Conservation (phyloP, 1,139 yeast species). For the Wickerhamiella infanticola region DNA sequence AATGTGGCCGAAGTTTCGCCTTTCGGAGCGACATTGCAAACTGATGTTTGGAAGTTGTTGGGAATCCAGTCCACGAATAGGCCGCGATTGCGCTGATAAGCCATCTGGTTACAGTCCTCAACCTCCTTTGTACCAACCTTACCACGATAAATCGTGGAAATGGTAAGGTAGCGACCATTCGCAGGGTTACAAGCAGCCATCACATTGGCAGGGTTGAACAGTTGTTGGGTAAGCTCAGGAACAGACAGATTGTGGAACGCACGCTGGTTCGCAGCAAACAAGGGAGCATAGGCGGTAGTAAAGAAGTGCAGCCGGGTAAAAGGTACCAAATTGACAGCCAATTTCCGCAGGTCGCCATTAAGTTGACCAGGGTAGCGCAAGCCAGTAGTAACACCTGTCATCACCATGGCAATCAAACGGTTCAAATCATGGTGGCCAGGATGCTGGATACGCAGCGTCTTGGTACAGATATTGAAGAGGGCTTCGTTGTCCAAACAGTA, state of each 20-base stretch:
- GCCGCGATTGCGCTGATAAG: slow-evolving; percentile 65
- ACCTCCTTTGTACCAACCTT: slow-evolving; percentile 32
- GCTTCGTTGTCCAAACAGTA: slow-evolving; percentile 34
- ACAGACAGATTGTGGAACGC: slow-evolving; percentile 29
- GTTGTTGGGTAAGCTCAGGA: slow-evolving; percentile 32
- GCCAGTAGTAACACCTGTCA: slow-evolving; percentile 34
- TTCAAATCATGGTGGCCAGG: slow-evolving; percentile 30
- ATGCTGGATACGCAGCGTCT: slow-evolving; percentile 26
- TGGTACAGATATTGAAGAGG: slow-evolving; percentile 29
- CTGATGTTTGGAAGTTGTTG: slow-evolving; percentile 29
- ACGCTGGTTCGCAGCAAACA: slow-evolving; percentile 25
- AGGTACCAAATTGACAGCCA: slow-evolving; percentile 33
- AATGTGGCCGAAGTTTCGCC: slow-evolving; percentile 31
- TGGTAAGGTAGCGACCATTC: slow-evolving; percentile 30
- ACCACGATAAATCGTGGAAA: slow-evolving; percentile 33
- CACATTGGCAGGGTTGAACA: slow-evolving; percentile 30
- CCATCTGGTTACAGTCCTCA: slow-evolving; percentile 31
- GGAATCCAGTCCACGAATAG: slow-evolving; percentile 32
- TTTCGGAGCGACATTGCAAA: slow-evolving; percentile 30
- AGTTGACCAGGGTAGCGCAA: slow-evolving; percentile 34
- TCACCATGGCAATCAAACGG: slow-evolving; percentile 29
- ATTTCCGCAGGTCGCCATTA: slow-evolving; percentile 31
- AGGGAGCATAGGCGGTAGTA: slow-evolving; percentile 33
- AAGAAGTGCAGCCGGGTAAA: slow-evolving; percentile 34
- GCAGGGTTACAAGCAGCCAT: slow-evolving; percentile 34